These are phyloP conservation scores for Hymenoscyphus occultus DNA, from an alignment of 2,329 filamentous ascomycete species.

Conservation along the genomic window DNA sequence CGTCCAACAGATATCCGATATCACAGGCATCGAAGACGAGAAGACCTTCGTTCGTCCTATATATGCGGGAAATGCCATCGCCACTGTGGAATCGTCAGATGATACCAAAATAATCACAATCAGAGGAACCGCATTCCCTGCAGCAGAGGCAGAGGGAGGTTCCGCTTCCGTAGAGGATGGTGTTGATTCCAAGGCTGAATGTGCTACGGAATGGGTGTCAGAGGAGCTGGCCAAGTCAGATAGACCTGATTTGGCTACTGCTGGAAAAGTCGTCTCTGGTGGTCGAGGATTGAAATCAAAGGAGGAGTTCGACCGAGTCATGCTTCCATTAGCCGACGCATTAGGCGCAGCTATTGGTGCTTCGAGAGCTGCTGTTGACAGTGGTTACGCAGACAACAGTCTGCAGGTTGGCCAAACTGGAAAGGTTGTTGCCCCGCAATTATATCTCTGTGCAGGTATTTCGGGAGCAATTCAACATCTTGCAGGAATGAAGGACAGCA, in stretches of 20 bases:
- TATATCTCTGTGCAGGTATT: conserved; percentile 94
- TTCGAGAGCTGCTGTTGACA: conserved; percentile 91
- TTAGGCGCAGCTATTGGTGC: conserved; percentile 95
- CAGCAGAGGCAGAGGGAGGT: conserved; percentile 67
- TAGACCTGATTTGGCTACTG: conserved; percentile 89
- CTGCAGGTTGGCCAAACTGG: conserved; percentile 97
- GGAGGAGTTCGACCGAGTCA: conserved; percentile 91
- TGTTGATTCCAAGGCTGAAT: conserved; percentile 74
- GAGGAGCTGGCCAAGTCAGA: conserved; percentile 93
- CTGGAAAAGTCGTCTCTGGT: conserved; percentile 84
- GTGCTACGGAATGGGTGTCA: conserved; percentile 81
- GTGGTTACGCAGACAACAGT: conserved; percentile 96
- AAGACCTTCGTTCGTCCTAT: conserved; percentile 96
- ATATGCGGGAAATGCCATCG: conserved; percentile 95
- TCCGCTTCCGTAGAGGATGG: conserved; percentile 77
- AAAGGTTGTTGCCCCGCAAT: conserved; percentile 94
- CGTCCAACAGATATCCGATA: conserved; percentile 89
- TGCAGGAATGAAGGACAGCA: conserved; percentile 99
- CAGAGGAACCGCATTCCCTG: conserved; percentile 85
- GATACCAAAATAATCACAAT: conserved; percentile 85
- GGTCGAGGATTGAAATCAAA: conserved; percentile 96
- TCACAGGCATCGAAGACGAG: conserved; percentile 80
- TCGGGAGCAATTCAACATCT: conserved; percentile 97
- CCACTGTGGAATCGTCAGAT: conserved; percentile 90
- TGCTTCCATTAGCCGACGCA: conserved; percentile 87